Conservation (phyloP, 2,329 filamentous ascomycete genomes). For the Alternaria angustiovoidea region DNA sequence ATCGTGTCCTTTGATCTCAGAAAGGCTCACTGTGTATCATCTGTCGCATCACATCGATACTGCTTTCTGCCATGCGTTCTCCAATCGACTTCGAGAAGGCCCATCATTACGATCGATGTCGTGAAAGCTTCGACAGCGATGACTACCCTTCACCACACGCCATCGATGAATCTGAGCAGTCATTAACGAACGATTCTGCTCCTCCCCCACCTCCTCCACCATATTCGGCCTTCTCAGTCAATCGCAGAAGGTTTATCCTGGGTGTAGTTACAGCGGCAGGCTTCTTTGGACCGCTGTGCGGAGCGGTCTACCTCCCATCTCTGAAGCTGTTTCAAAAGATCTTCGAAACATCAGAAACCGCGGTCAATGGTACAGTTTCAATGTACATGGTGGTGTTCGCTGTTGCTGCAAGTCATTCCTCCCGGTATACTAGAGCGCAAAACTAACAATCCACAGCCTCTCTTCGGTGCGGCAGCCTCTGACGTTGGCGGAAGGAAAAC, state of each 20-base stretch:
- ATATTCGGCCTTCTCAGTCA: constrained; percentile 52
- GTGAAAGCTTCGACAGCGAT: constrained; percentile 35
- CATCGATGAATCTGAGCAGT: constrained; percentile 18
- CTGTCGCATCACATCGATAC: not conserved
- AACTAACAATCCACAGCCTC: constrained; percentile 36
- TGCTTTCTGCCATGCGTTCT: constrained; percentile 28
- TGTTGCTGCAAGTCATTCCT: constrained; percentile 36
- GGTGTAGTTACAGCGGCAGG: constrained; percentile 36
- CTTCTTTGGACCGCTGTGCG: constrained; percentile 56
- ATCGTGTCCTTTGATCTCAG: constrained; percentile 18
- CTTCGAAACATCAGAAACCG: constrained; percentile 48
- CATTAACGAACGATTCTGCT: constrained; percentile 16
- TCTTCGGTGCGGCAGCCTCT: constrained; percentile 54
- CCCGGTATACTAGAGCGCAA: not conserved
- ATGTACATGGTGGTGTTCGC: constrained; percentile 58
- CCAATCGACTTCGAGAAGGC: constrained; percentile 37
- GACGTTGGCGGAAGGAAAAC: constrained; percentile 53
- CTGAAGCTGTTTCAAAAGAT: constrained; percentile 50
- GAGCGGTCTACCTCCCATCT: constrained; percentile 56
- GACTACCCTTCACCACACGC: constrained; percentile 24
- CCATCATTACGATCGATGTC: constrained; percentile 29
- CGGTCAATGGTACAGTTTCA: constrained; percentile 56
- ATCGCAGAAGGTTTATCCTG: constrained; percentile 51
- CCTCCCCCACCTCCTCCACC: constrained; percentile 19
- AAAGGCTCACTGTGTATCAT: not conserved